These are phyloP conservation scores for Cephalotrichum gorgonifer DNA, from an alignment of 2,329 filamentous ascomycete genomes.

Conservation along the genomic window DNA sequence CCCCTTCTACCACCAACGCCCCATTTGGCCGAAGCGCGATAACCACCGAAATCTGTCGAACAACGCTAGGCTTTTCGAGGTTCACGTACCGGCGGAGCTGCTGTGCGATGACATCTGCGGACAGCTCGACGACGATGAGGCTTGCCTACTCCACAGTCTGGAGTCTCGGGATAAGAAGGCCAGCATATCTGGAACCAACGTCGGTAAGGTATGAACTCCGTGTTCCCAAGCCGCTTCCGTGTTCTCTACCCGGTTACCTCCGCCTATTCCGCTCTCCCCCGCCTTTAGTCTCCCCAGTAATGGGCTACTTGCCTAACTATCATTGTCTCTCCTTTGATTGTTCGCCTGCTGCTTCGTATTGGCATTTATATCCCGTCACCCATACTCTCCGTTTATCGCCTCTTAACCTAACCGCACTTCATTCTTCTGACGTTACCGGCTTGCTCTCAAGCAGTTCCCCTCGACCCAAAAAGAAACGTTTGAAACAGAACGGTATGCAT, in stretches of 20 bases:
- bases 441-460: background rate
- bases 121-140: background rate
- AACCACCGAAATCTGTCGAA: background rate
- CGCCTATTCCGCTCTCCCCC: no score
- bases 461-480: background rate
- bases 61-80: background rate
- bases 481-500: background rate
- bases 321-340: no score
- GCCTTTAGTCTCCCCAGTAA: no score
- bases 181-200: background rate
- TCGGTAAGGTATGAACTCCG: background rate
- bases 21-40: background rate
- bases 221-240: no score
- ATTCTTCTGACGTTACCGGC: background rate
- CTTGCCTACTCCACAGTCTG: background rate
- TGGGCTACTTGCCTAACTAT: no score
- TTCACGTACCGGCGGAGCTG: background rate
- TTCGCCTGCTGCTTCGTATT: no score
- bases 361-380: no score
- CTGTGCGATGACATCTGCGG: background rate
- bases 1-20: slow-evolving; percentile 3
- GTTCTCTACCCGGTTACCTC: no score
- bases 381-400: background rate
- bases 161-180: background rate
- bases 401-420: background rate